Base-by-base conservation (phyloP, 805 yeast genomes). In the Komagataella mondaviorum region DNA sequence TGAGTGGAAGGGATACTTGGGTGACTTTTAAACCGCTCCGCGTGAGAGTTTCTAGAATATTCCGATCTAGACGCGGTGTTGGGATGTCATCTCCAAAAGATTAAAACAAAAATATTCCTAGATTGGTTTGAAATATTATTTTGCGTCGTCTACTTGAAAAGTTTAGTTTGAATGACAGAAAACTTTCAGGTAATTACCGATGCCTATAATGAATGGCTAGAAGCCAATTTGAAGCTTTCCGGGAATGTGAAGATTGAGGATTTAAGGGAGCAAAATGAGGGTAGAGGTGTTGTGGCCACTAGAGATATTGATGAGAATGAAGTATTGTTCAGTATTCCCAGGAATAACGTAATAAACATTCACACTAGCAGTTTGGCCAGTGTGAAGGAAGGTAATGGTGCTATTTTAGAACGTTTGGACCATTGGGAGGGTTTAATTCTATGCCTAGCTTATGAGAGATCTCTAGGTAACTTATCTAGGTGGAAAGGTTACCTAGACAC, bases 401-500 rank as follows among this genome's bases (percentile, higher is more conserved):
- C 63, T 1, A 61, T 70, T 1, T 59, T 82, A 48, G 65, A 68
- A 2, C 60, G 63, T 1, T 68, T 80, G 49, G 75, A 73, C 49
- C 84, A 81, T 48, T 91, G 98, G 98, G 85, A 85, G 52, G 78
- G 84, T 1, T 68, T 93, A 53, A 82, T 90, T 46, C 61, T 88
- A 45, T 73, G 82, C 16, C 70, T 91, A 55, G 67, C 83, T 49
- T 83, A 80, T 58, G 95, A 86, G 58, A 61, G 74, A 49, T 69
- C 71, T 49, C 57, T 74, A 39, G 71, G 73, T 3, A 66, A 64
- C 0, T 53, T 66, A 3, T 77, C 87, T 45, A 68, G 65, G 36
- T 91, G 96, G 95, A 63, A 61, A 50, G 73, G 80, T 1, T 91
- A 91, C 63, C 78, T 89, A 52, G 68, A 77, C 18, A 78, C 90